A percentile compares a stretch with the other conserved stretches of the same genome.
phyloP scores from a whole-genome alignment of 1,284 basidiomycete genomes.

The Pisolithus thermaeus region DNA sequence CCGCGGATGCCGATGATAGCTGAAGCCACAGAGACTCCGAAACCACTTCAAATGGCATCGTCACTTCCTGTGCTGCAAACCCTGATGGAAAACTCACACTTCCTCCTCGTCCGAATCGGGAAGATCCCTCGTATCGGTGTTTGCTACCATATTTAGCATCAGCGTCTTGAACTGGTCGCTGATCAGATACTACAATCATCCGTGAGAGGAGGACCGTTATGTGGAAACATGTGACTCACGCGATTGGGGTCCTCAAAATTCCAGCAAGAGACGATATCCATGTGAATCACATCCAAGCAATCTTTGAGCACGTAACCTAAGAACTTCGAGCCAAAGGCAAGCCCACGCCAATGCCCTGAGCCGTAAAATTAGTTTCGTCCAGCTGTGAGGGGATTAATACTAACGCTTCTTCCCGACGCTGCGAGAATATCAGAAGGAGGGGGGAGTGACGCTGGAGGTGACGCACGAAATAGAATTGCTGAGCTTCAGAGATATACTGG shows the following conservation, averaged over 20 bases:
- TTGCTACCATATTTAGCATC: slow-evolving; percentile 2
- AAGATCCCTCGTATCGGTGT: neutral
- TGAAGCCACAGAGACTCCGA: neutral
- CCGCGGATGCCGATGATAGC: neutral
- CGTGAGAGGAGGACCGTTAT: neutral
- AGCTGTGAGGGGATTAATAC: neutral
- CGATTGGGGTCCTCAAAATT: slow-evolving; percentile 18
- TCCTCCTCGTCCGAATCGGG: neutral
- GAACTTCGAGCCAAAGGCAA: slow-evolving; percentile 18
- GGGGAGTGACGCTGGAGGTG: neutral
- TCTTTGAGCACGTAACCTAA: slow-evolving; percentile 9
- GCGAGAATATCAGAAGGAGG: neutral
- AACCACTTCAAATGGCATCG: neutral
- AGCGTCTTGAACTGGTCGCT: slow-evolving; percentile 2
- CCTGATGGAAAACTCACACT: neutral
- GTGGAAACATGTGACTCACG: slow-evolving; percentile 3
- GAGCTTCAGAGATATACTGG: neutral
- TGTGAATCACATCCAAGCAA: slow-evolving; percentile 17
- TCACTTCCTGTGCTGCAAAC: neutral
- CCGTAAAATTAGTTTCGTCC: neutral
- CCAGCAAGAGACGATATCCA: slow-evolving; percentile 20
- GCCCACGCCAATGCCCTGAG: slow-evolving; percentile 21
- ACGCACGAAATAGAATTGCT: slow-evolving; percentile 3
- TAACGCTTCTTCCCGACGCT: slow-evolving; percentile 19
- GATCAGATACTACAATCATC: neutral